These are phyloP conservation scores for Tricholoma flavovirens DNA, from an alignment of 768 basidiomycete species.

Conservation along the genomic window DNA sequence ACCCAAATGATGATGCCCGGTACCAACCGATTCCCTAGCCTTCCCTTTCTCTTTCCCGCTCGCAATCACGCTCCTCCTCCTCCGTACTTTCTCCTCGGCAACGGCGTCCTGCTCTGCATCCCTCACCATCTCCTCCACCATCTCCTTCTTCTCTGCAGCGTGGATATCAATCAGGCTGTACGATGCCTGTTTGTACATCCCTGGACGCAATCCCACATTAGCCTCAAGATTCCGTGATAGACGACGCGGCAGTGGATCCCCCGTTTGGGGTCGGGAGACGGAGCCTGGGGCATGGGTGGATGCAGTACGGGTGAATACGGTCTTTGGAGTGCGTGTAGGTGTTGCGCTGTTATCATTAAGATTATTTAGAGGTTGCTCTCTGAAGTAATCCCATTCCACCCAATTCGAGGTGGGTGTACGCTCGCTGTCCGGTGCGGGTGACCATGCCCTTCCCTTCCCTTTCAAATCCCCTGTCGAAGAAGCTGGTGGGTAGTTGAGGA, in stretches of 20 bases:
- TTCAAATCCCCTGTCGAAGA: constrained; percentile 10
- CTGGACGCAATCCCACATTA: constrained; percentile 24
- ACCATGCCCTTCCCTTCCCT: constrained; percentile 19
- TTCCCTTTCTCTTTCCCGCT: constrained; percentile 1
- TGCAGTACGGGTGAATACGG: neutral
- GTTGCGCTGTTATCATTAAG: neutral
- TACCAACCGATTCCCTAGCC: constrained; percentile 2
- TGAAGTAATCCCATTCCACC: constrained; percentile 7
- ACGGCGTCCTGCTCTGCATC: constrained; percentile 21
- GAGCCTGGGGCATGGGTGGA: neutral
- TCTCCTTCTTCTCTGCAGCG: constrained; percentile 26
- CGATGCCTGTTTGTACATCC: constrained; percentile 55
- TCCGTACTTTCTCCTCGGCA: constrained; percentile 3
- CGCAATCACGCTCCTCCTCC: constrained; percentile 13
- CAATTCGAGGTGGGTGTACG: constrained; percentile 18
- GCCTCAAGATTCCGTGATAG: constrained; percentile 1
- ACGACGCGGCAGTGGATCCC: neutral
- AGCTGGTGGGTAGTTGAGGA: constrained; percentile 17
- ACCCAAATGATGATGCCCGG: constrained; percentile 2
- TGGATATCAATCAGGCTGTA: constrained; percentile 59
- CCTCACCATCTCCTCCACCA: constrained; percentile 24
- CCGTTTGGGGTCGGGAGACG: neutral
- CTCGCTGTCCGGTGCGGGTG: neutral
- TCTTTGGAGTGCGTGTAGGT: neutral
- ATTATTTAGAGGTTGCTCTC: too few species aligned